phyloP scores from a whole-genome alignment of 2,329 filamentous ascomycete species.

The Dryadomyces quercus-mongolicae region DNA sequence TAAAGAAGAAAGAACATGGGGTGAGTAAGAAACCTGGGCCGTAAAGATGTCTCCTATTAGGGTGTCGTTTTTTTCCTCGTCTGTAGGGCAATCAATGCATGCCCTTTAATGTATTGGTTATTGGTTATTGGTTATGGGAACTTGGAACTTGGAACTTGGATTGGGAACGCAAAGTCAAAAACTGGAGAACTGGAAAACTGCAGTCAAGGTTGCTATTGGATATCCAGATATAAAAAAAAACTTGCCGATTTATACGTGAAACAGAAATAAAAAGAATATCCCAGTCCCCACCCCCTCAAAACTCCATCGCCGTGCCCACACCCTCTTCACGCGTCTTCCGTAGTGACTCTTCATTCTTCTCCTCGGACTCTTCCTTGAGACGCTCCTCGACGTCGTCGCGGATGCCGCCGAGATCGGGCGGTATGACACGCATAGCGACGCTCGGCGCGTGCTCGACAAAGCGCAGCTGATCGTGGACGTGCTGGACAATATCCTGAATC shows the following conservation, averaged over 20 bases:
- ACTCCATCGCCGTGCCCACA: slow-evolving; percentile 44
- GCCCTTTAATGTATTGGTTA: too few species aligned
- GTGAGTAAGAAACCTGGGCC: background rate
- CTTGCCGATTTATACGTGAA: too few species aligned
- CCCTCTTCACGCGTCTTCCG: slow-evolving; percentile 45
- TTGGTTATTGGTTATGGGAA: too few species aligned
- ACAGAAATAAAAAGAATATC: background rate
- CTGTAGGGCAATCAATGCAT: too few species aligned
- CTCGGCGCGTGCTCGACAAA: slow-evolving; percentile 80
- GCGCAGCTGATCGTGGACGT: slow-evolving; percentile 72
- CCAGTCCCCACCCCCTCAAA: background rate
- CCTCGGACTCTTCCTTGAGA: slow-evolving; percentile 52
- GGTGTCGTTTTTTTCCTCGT: too few species aligned
- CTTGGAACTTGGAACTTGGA: too few species aligned
- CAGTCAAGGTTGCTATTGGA: too few species aligned
- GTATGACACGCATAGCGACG: slow-evolving; percentile 72
- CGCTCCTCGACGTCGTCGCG: slow-evolving; percentile 57
- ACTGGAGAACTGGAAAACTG: background rate
- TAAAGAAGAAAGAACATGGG: background rate
- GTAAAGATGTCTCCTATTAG: background rate
- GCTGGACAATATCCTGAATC: slow-evolving; percentile 61
- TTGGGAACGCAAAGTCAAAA: background rate
- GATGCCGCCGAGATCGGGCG: slow-evolving; percentile 59
- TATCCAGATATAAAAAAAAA: background rate
- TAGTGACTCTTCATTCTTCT: slow-evolving; percentile 40